Evolutionary conservation across 768 basidiomycete species (phyloP).

Genomic region (Rhodosporidiobolus odoratus): DNA sequence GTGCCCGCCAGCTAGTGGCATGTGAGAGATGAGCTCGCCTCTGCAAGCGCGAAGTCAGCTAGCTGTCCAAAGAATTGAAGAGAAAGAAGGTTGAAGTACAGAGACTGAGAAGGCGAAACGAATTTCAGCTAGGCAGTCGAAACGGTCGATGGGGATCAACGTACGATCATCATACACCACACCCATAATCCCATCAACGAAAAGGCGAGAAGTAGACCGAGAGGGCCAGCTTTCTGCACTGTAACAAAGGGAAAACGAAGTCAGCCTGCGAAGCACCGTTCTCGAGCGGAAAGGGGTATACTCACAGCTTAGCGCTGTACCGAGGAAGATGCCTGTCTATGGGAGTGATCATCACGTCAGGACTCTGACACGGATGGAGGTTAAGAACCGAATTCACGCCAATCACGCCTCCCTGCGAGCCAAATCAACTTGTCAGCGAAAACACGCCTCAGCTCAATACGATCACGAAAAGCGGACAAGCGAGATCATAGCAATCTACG

Average conservation of each 20-base stretch:
- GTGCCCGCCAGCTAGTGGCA: slow-evolving; percentile 35
- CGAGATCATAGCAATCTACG: slow-evolving; percentile 10
- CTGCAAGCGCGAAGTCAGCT: neutral
- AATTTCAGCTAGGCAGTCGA: neutral
- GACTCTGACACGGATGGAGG: neutral
- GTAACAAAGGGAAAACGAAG: neutral
- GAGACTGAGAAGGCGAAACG: neutral
- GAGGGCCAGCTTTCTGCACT: slow-evolving; percentile 16
- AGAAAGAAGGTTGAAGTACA: neutral
- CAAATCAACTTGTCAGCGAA: slow-evolving; percentile 5
- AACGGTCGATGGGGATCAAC: neutral
- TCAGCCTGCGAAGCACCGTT: neutral
- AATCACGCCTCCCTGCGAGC: neutral
- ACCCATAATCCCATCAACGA: slow-evolving; percentile 17
- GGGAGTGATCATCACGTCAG: neutral
- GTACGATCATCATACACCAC: slow-evolving; percentile 16
- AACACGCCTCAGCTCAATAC: neutral
- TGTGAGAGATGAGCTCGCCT: slow-evolving; percentile 28
- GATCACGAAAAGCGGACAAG: neutral
- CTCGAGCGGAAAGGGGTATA: neutral
- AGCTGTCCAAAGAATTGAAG: neutral
- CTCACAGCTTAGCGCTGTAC: slow-evolving; percentile 5
- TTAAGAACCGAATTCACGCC: neutral
- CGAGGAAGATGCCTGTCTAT: slow-evolving; percentile 15
- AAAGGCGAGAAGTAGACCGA: slow-evolving; percentile 12